These are phyloP conservation scores for Ascocoryne sarcoides DNA, from an alignment of 2,329 filamentous ascomycete species.

Conservation along the genomic window DNA sequence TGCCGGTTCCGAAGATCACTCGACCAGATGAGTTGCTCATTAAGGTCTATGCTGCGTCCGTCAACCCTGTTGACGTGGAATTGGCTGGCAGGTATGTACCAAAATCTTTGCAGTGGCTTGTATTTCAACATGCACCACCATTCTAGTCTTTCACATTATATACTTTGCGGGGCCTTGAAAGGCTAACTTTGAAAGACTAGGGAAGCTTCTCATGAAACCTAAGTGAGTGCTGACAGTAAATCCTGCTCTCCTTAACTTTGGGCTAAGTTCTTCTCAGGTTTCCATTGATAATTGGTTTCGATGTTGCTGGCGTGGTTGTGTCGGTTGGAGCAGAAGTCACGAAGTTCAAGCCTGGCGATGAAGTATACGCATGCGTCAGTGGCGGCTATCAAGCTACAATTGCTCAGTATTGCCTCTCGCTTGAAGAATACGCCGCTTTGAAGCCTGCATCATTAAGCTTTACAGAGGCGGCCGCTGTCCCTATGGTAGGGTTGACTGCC, in stretches of 20 bases:
- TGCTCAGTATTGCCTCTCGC: constrained; percentile 21
- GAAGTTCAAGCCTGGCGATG: constrained; percentile 32
- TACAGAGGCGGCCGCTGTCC: constrained; percentile 33
- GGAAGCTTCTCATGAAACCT: constrained; percentile 6
- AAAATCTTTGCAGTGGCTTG: too few species aligned
- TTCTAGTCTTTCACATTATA: too few species aligned
- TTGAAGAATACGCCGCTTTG: constrained; percentile 28
- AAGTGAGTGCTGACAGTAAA: constrained; percentile 2
- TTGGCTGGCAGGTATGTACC: constrained; percentile 28
- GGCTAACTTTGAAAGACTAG: constrained; percentile 1
- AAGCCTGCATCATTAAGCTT: constrained; percentile 34
- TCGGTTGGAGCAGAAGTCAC: constrained; percentile 29
- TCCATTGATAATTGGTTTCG: constrained; percentile 36
- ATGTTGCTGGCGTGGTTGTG: constrained; percentile 32
- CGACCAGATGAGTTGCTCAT: constrained; percentile 37
- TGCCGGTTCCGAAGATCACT: constrained; percentile 37
- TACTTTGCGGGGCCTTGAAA: too few species aligned
- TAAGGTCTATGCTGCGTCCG: constrained; percentile 34
- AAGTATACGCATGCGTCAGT: constrained; percentile 31
- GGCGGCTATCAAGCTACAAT: constrained; percentile 27
- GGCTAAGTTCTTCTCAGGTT: too few species aligned
- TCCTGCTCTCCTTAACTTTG: too few species aligned
- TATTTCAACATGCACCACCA: too few species aligned
- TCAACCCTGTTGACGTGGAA: constrained; percentile 38
- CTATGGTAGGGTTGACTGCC: constrained; percentile 33